A percentile compares a stretch with the other conserved stretches of the same genome.
Evolutionary conservation across 352 stramenopile genomes (phyloP).

Genomic region (Globisporangium radiosum): DNA sequence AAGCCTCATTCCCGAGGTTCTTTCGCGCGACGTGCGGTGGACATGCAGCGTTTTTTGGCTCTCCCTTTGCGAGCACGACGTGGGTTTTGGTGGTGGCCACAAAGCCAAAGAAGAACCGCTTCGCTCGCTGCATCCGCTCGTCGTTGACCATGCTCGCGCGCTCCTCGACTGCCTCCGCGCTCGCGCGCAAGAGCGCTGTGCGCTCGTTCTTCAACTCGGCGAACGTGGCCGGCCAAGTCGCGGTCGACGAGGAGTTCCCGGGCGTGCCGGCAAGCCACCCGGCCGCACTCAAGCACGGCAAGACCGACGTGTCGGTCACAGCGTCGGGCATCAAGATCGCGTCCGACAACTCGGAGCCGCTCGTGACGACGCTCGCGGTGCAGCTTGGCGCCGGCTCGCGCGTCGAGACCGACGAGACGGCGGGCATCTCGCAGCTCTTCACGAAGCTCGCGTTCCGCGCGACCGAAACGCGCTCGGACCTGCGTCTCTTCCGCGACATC

Average conservation of each 20-base stretch:
- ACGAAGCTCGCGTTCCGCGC: conserved; percentile 82
- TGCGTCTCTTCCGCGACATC: conserved; percentile 78
- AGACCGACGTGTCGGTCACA: conserved; percentile 28
- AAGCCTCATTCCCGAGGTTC: too few relatives aligned
- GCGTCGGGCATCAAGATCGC: conserved; percentile 53
- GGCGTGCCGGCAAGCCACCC: conserved; percentile 32
- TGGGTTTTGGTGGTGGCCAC: conserved; percentile 28
- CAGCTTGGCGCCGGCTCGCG: conserved; percentile 53
- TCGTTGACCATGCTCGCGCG: conserved; percentile 22
- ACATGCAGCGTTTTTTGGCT: not conserved
- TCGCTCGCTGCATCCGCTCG: not conserved
- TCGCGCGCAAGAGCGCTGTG: conserved; percentile 15
- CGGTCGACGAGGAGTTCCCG: conserved; percentile 62
- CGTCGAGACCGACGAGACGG: conserved; percentile 61
- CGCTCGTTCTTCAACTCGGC: conserved; percentile 67
- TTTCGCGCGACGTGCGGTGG: not conserved
- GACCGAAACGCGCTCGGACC: conserved; percentile 63
- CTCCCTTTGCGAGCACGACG: not conserved
- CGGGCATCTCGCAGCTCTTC: conserved; percentile 74
- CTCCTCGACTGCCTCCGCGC: conserved; percentile 26
- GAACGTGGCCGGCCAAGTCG: conserved; percentile 46
- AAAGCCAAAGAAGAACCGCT: conserved; percentile 9
- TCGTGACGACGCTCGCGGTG: conserved; percentile 58
- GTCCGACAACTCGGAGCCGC: conserved; percentile 37
- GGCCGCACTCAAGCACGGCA: conserved; percentile 24